These are phyloP conservation scores for Turnera subulata DNA, from an alignment of 345 rosid genomes.

Conservation along the genomic window DNA sequence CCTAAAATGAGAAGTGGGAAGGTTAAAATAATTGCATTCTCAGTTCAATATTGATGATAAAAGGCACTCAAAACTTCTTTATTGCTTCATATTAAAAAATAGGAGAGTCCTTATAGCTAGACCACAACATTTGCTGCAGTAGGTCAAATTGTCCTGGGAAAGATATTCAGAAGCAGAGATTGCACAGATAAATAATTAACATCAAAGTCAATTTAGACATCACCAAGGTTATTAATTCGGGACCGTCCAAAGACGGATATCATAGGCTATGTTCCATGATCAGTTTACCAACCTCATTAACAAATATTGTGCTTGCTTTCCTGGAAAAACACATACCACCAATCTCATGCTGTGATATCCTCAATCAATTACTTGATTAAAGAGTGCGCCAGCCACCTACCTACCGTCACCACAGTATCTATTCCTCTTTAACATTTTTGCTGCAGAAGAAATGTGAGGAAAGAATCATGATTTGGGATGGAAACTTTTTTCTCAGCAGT, in stretches of 20 bases:
- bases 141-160: constrained; percentile 10
- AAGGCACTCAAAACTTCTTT: neutral
- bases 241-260: neutral
- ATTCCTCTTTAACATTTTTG: too few species aligned
- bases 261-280: neutral
- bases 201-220: neutral
- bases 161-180: too few species aligned
- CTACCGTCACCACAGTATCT: constrained; percentile 1
- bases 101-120: neutral
- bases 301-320: constrained; percentile 1
- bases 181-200: too few species aligned
- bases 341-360: neutral
- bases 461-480: too few species aligned
- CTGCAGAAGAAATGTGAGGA: too few species aligned
- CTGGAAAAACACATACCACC: constrained; percentile 3
- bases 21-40: constrained; percentile 1
- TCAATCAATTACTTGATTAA: neutral
- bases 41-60: constrained; percentile 1
- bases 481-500: too few species aligned
- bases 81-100: neutral
- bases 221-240: too few species aligned
- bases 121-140: constrained; percentile 4
- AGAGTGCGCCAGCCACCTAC: neutral
- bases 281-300: neutral
- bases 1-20: constrained; percentile 4